Percentiles rank a stretch among this genome's conserved stretches.
These are phyloP conservation scores for Plasmodium vivax DNA, from an alignment of 169 alveolate species.

Conservation along the genomic window DNA sequence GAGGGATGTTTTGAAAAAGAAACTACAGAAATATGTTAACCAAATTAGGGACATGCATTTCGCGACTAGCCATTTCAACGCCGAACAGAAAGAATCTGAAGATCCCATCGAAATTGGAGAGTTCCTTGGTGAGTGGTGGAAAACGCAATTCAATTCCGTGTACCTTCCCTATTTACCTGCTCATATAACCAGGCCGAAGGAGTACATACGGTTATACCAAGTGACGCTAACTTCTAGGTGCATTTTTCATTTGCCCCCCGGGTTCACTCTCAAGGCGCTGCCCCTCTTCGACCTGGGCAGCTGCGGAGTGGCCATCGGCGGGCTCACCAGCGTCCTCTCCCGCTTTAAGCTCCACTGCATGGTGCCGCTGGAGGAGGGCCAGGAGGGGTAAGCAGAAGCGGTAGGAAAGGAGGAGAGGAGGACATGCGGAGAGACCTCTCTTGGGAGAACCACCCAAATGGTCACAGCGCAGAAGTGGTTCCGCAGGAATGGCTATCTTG, in stretches of 20 bases:
- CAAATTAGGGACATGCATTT: conserved; percentile 53
- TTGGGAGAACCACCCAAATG: neutral
- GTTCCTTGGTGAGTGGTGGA: conserved; percentile 83
- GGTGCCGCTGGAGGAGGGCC: conserved; percentile 22
- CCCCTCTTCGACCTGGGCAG: conserved; percentile 40
- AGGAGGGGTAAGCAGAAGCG: neutral
- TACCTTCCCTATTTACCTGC: conserved; percentile 82
- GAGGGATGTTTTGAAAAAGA: conserved; percentile 75
- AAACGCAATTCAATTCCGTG: conserved; percentile 77
- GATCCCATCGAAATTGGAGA: conserved; percentile 81
- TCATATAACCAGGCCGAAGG: conserved; percentile 81
- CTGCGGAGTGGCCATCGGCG: conserved; percentile 55
- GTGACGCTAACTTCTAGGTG: conserved; percentile 35
- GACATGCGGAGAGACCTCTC: neutral
- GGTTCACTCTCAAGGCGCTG: conserved; percentile 59
- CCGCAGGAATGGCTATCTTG: neutral
- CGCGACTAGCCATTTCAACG: conserved; percentile 1
- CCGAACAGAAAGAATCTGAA: neutral
- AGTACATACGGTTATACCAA: conserved; percentile 56
- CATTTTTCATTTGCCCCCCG: conserved; percentile 73
- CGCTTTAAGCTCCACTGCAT: conserved; percentile 40
- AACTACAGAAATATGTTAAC: conserved; percentile 78
- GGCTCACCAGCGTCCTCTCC: conserved; percentile 44
- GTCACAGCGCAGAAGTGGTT: neutral
- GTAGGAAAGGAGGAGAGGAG: neutral